A percentile compares a stretch with the other conserved stretches of the same genome.
Conservation (phyloP, 148 eudicot genomes). For the Chenopodium quinoa region DNA sequence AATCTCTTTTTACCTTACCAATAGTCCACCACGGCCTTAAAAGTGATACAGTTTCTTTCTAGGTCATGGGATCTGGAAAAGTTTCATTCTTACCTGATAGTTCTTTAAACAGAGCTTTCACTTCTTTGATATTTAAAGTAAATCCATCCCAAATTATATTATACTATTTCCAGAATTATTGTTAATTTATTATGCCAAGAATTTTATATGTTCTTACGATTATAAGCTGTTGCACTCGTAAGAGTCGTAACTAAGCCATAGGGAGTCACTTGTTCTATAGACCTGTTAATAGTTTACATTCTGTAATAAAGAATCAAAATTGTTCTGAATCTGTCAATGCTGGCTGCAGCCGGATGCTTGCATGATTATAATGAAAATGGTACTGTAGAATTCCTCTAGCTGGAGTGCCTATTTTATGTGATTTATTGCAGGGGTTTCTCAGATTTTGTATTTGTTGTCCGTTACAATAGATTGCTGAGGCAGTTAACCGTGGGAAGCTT, state of each 20-base stretch:
- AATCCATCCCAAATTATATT: not conserved
- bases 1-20: too few species aligned
- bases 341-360: not conserved
- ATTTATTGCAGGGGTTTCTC: not conserved
- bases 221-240: not conserved
- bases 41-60: too few species aligned
- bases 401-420: not conserved
- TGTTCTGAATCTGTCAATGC: not conserved
- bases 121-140: not conserved
- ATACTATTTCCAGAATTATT: not conserved
- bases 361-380: not conserved
- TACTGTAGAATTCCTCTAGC: not conserved
- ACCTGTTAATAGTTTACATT: not conserved
- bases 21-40: too few species aligned
- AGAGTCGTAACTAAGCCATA: not conserved
- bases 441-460: not conserved
- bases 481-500: slow-evolving; percentile 75
- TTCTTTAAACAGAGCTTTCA: too few species aligned
- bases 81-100: too few species aligned
- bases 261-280: not conserved
- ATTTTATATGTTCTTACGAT: not conserved
- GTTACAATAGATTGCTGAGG: slow-evolving; percentile 53
- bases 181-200: not conserved
- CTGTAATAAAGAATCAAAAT: not conserved
- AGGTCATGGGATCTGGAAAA: too few species aligned